phyloP scores from a whole-genome alignment of 2,329 filamentous ascomycete species.

The Cercospora zeae-maydis region DNA sequence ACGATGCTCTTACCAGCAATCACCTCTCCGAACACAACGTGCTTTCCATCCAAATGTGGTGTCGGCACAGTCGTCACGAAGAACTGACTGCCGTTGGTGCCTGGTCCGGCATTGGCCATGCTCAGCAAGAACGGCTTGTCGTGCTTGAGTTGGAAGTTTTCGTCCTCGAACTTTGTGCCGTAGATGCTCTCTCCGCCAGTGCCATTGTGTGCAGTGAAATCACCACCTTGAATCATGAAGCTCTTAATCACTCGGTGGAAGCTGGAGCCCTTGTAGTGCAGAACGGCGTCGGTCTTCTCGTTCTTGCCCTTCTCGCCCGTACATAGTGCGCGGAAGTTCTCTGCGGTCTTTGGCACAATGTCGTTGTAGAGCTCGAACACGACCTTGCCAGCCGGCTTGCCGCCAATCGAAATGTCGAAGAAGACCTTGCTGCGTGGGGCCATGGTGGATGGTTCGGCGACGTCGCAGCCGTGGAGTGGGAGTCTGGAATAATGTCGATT shows the following conservation, averaged over 20 bases:
- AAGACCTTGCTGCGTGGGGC: conserved; percentile 70
- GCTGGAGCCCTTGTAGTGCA: conserved; percentile 85
- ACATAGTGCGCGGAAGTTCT: conserved; percentile 93
- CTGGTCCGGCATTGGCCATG: conserved; percentile 96
- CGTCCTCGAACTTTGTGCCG: conserved; percentile 93
- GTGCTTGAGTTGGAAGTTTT: conserved; percentile 91
- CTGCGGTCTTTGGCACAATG: conserved; percentile 86
- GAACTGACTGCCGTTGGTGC: conserved; percentile 96
- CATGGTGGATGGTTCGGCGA: conserved; percentile 2
- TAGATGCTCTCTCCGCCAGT: conserved; percentile 98
- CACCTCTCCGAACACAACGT: conserved; percentile 95
- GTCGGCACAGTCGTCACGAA: conserved; percentile 96
- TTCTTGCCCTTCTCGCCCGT: conserved; percentile 89
- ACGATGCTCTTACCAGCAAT: conserved; percentile 88
- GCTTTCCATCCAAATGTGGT: conserved; percentile 90
- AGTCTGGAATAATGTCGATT: not conserved
- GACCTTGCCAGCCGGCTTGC: conserved; percentile 69
- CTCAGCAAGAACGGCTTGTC: conserved; percentile 88
- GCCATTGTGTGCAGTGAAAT: conserved; percentile 92
- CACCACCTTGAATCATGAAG: conserved; percentile 98
- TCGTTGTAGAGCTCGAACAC: conserved; percentile 71
- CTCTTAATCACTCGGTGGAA: conserved; percentile 98
- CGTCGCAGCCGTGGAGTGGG: not conserved
- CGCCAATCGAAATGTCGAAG: conserved; percentile 86
- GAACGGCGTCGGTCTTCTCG: conserved; percentile 70